A percentile compares a stretch with the other conserved stretches of the same genome.
phyloP scores from a whole-genome alignment of 2,329 filamentous ascomycete genomes.

The Diaporthe citriasiana region DNA sequence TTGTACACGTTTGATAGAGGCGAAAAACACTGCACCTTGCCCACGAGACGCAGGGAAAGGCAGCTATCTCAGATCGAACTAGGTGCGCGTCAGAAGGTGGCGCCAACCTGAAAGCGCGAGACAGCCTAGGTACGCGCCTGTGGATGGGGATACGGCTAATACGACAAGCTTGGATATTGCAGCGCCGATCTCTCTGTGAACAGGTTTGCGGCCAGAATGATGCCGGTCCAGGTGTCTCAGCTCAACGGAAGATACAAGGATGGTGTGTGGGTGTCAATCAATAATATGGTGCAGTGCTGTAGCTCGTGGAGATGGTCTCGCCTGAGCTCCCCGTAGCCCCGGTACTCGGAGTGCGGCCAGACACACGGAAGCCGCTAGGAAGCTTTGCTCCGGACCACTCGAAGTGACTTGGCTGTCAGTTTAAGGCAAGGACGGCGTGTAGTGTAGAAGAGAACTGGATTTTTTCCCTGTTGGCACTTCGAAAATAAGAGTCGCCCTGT shows the following conservation, averaged over 20 bases:
- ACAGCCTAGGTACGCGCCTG: too few relatives aligned
- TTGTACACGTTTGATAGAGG: not conserved
- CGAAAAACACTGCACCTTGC: not conserved
- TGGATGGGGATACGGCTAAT: not conserved
- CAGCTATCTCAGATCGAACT: not conserved
- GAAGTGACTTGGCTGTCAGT: not conserved
- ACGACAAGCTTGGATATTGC: not conserved
- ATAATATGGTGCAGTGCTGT: not conserved
- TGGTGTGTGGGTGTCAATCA: constrained; percentile 4
- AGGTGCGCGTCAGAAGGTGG: not conserved
- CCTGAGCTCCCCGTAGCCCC: not conserved
- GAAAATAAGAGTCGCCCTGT: not conserved
- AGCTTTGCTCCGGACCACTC: constrained; percentile 3
- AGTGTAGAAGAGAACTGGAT: not conserved
- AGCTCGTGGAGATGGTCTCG: not conserved
- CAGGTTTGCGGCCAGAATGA: not conserved
- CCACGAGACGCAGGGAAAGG: not conserved
- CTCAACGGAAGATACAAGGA: not conserved
- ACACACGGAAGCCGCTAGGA: constrained; percentile 3
- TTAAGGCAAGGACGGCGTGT: not conserved
- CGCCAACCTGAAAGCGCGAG: too few relatives aligned
- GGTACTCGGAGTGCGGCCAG: not conserved
- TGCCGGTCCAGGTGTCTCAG: not conserved
- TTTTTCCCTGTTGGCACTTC: not conserved
- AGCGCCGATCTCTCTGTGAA: not conserved